Percentiles rank a stretch among this genome's conserved stretches.
phyloP scores from a whole-genome alignment of 352 stramenopile species.

The Albugo candida region DNA sequence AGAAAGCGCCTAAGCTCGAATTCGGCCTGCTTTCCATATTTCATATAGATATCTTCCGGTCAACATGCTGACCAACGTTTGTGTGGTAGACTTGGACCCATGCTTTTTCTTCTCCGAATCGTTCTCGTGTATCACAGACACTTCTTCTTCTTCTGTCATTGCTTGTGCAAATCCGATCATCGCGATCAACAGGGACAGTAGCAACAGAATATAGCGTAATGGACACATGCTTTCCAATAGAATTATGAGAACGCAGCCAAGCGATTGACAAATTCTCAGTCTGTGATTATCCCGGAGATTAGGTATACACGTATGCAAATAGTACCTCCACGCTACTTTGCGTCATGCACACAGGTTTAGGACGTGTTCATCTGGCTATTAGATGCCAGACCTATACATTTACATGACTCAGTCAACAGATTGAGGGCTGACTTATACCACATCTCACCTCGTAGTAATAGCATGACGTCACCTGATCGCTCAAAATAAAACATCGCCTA shows the following conservation, averaged over 20 bases:
- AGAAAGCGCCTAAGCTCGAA: not conserved
- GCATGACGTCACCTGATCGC: slow-evolving; percentile 28
- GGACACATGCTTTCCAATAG: slow-evolving; percentile 30
- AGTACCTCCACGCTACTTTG: not conserved
- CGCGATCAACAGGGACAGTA: slow-evolving; percentile 65
- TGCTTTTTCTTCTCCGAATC: slow-evolving; percentile 31
- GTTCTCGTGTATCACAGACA: slow-evolving; percentile 17
- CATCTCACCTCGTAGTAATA: slow-evolving; percentile 27
- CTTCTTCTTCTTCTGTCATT: slow-evolving; percentile 40
- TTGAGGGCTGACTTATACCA: not conserved
- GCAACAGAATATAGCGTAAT: slow-evolving; percentile 69
- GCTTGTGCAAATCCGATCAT: slow-evolving; percentile 69
- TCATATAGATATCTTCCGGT: slow-evolving; percentile 78
- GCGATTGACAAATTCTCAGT: too few species aligned
- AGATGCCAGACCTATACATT: not conserved
- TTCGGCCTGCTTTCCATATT: slow-evolving; percentile 25
- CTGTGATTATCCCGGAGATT: too few species aligned
- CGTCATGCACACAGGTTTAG: not conserved
- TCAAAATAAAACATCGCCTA: slow-evolving; percentile 61
- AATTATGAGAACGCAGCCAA: too few species aligned
- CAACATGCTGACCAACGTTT: slow-evolving; percentile 74
- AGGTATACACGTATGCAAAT: not conserved
- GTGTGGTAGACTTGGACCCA: slow-evolving; percentile 21
- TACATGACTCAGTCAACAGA: not conserved
- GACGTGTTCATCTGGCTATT: not conserved